A percentile compares a stretch with the other conserved stretches of the same genome.
Conservation (phyloP, 2,329 filamentous ascomycete species). For the Alternaria sp. region DNA sequence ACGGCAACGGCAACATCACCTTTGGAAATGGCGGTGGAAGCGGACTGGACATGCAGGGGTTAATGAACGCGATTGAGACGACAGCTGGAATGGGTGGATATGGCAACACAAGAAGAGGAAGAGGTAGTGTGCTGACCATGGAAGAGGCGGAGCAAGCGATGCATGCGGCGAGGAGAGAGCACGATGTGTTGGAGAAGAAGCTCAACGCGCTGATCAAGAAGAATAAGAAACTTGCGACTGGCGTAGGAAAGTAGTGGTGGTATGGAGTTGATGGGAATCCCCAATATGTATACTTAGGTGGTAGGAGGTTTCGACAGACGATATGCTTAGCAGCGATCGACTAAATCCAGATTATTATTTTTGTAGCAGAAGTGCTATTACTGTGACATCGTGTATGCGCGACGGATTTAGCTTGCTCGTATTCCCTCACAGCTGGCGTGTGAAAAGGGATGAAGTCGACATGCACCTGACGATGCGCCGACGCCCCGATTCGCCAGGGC, state of each 20-base stretch:
- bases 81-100: conserved; percentile 1
- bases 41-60: conserved; percentile 29
- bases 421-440: conserved; percentile 6
- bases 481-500: conserved; percentile 20
- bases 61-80: conserved; percentile 27
- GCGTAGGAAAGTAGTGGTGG: conserved; percentile 1
- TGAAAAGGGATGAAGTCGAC: conserved; percentile 17
- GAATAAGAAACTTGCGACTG: conserved; percentile 40
- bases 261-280: neutral
- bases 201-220: conserved; percentile 45
- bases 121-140: conserved; percentile 39
- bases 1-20: conserved; percentile 30
- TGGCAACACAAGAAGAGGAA: conserved; percentile 15
- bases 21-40: conserved; percentile 13
- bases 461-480: conserved; percentile 27
- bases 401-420: neutral
- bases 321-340: neutral
- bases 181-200: conserved; percentile 48
- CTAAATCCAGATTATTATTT: neutral
- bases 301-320: neutral
- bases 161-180: conserved; percentile 43
- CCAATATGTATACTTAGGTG: neutral
- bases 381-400: neutral
- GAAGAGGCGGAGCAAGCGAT: conserved; percentile 48
- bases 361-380: neutral